phyloP scores from a whole-genome alignment of 441 rosid species.

The Corymbia citriodora region DNA sequence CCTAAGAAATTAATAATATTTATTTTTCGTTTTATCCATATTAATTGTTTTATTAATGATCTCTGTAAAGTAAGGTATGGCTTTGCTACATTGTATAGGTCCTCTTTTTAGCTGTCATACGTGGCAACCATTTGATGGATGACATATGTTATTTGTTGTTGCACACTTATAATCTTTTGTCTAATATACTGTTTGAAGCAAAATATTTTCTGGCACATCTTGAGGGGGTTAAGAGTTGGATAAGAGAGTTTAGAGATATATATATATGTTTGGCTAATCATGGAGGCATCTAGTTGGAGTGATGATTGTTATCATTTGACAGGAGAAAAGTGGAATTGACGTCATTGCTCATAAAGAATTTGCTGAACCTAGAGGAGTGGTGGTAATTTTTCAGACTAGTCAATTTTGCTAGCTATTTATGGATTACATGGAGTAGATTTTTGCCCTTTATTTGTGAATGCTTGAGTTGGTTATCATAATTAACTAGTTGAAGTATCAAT shows the following conservation, averaged over 20 bases:
- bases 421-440: background rate
- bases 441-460: background rate
- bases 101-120: too few relatives aligned
- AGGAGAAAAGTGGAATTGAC: constrained; percentile 58
- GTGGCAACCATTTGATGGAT: background rate
- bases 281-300: background rate
- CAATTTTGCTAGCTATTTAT: background rate
- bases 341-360: constrained; percentile 59
- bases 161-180: background rate
- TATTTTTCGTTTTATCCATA: background rate
- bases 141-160: background rate
- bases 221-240: background rate
- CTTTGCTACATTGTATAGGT: too few relatives aligned
- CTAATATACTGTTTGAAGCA: background rate
- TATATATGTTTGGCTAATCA: background rate
- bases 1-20: background rate
- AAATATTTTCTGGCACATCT: background rate
- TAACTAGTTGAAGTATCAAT: too few relatives aligned
- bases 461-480: background rate
- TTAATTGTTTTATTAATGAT: too few relatives aligned
- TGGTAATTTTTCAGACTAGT: constrained; percentile 27
- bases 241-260: background rate
- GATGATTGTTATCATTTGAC: background rate
- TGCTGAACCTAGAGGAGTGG: constrained; percentile 61
- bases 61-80: too few relatives aligned